Percentiles rank a stretch among this genome's conserved stretches.
Evolutionary conservation across 2,329 filamentous ascomycete species (phyloP).

Genomic region (Neocucurbitaria cava): DNA sequence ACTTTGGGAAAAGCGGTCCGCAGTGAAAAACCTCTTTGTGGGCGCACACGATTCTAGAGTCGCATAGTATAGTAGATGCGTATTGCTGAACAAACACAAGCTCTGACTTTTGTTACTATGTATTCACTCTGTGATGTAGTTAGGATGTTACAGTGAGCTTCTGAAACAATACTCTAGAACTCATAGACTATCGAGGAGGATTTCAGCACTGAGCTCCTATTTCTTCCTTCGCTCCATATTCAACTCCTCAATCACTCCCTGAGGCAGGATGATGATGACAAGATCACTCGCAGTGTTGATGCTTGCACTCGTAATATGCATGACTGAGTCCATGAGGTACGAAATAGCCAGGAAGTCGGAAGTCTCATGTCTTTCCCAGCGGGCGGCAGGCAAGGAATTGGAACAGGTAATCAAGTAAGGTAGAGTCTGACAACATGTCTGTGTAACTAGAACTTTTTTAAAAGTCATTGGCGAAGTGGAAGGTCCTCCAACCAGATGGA

Average conservation of each 20-base stretch:
- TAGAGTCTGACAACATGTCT: constrained; percentile 20
- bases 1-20: too few species aligned
- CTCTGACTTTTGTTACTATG: too few species aligned
- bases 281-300: constrained; percentile 29
- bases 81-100: constrained; percentile 13
- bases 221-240: constrained; percentile 14
- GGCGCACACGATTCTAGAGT: too few species aligned
- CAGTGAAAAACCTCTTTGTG: too few species aligned
- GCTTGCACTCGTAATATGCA: constrained; percentile 22
- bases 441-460: too few species aligned
- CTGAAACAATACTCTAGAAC: not conserved
- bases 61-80: constrained; percentile 19
- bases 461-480: too few species aligned
- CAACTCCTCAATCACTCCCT: constrained; percentile 24
- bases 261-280: constrained; percentile 23
- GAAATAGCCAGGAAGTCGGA: constrained; percentile 11
- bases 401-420: constrained; percentile 20
- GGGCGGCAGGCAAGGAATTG: constrained; percentile 27
- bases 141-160: too few species aligned
- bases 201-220: constrained; percentile 17
- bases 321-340: constrained; percentile 16
- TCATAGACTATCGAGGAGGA: constrained; percentile 19
- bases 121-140: too few species aligned
- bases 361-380: constrained; percentile 20
- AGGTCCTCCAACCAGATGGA: not conserved